A percentile compares a stretch with the other conserved stretches of the same genome.
Evolutionary conservation across 1,284 basidiomycete genomes (phyloP).

Genomic region (Ustilago bromivora): DNA sequence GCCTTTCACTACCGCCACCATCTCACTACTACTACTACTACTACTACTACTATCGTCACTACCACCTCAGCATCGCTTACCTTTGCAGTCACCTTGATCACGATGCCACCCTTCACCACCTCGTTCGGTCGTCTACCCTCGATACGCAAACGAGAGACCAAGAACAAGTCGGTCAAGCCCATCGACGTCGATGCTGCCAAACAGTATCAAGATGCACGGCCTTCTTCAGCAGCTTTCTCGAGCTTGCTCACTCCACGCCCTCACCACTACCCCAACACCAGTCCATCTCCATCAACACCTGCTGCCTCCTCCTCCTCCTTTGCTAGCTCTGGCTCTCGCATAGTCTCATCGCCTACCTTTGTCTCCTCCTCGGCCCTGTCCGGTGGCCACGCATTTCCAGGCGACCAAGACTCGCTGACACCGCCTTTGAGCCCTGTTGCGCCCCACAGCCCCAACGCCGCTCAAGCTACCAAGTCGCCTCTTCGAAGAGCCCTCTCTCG

Average conservation of each 20-base stretch:
- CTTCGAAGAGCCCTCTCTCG: slow-evolving; percentile 33
- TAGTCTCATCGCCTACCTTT: slow-evolving; percentile 37
- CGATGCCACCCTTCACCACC: slow-evolving; percentile 26
- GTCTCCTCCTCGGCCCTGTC: slow-evolving; percentile 29
- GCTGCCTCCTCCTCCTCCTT: slow-evolving; percentile 15
- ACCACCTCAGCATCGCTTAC: background rate
- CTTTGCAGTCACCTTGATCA: background rate
- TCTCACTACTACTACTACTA: background rate
- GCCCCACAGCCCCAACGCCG: slow-evolving; percentile 4
- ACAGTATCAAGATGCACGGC: slow-evolving; percentile 21
- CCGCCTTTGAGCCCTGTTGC: slow-evolving; percentile 35
- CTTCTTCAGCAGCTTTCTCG: slow-evolving; percentile 30
- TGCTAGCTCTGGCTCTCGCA: slow-evolving; percentile 7
- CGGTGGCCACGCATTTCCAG: background rate
- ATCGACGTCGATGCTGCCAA: slow-evolving; percentile 46
- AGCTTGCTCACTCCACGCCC: slow-evolving; percentile 32
- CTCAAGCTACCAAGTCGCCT: slow-evolving; percentile 33
- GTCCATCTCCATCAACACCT: slow-evolving; percentile 26
- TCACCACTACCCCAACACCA: slow-evolving; percentile 20
- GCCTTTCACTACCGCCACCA: background rate
- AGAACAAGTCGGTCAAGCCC: slow-evolving; percentile 30
- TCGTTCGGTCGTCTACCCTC: slow-evolving; percentile 23
- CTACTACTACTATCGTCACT: background rate
- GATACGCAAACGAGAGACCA: slow-evolving; percentile 28
- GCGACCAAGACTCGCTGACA: slow-evolving; percentile 23